Evolutionary conservation across 257 asterid species (phyloP).

Genomic region (Penstemon barbatus): DNA sequence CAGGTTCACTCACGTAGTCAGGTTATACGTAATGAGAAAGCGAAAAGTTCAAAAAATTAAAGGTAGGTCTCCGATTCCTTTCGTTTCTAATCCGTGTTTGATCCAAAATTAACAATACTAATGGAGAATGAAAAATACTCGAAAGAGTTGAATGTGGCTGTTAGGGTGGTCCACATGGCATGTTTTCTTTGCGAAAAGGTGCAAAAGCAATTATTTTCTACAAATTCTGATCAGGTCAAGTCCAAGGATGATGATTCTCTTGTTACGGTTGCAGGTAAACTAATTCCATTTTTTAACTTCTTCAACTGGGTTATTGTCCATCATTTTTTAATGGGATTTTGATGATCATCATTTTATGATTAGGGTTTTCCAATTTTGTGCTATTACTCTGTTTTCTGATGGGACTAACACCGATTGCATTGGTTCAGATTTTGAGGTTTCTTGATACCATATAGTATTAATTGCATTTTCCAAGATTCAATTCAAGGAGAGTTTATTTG

Average conservation of each 20-base stretch:
- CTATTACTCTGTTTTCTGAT: neutral
- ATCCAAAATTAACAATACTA: slow-evolving; percentile 12
- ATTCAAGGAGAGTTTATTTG: neutral
- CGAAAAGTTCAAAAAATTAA: neutral
- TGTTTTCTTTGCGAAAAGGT: slow-evolving; percentile 64
- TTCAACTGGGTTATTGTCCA: slow-evolving; percentile 1
- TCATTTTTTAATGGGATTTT: slow-evolving; percentile 2
- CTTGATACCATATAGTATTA: too few relatives aligned
- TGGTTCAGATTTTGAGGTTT: neutral
- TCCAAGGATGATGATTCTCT: slow-evolving; percentile 84
- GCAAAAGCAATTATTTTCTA: slow-evolving; percentile 48
- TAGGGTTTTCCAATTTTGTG: slow-evolving; percentile 8
- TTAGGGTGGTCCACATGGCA: slow-evolving; percentile 80
- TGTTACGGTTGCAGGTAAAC: slow-evolving; percentile 76
- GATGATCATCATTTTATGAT: slow-evolving; percentile 20
- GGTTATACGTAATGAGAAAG: neutral
- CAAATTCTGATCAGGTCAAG: slow-evolving; percentile 46
- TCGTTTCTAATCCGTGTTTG: slow-evolving; percentile 23
- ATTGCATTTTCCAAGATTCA: too few relatives aligned
- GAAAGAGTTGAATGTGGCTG: slow-evolving; percentile 72
- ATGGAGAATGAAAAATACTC: slow-evolving; percentile 56
- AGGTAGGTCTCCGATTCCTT: slow-evolving; percentile 14
- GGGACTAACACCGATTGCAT: neutral
- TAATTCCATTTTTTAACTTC: neutral
- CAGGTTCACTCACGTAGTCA: slow-evolving; percentile 25